Percentiles rank a stretch among this genome's conserved stretches.
phyloP scores from a whole-genome alignment of 1,284 basidiomycete species.

The Schizophyllum commune region DNA sequence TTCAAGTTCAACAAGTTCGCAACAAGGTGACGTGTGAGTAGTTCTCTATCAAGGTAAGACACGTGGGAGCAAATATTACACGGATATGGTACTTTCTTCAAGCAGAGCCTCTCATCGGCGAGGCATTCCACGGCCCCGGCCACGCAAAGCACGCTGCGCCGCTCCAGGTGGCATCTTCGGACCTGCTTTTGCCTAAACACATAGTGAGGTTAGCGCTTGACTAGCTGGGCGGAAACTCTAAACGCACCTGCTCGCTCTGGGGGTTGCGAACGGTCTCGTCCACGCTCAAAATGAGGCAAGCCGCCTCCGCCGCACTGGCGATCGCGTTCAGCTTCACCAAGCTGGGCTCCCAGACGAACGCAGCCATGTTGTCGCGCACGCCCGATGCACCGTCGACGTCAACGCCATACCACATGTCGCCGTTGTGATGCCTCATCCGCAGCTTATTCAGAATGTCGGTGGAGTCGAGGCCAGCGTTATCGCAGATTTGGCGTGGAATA shows the following conservation, averaged over 20 bases:
- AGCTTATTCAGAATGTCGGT: conserved; percentile 97
- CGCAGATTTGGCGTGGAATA: conserved; percentile 97
- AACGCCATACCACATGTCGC: conserved; percentile 87
- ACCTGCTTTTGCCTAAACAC: conserved; percentile 56
- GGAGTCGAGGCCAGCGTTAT: conserved; percentile 97
- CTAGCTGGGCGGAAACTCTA: conserved; percentile 8
- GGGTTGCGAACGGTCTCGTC: conserved; percentile 95
- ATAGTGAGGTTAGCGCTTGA: conserved; percentile 7
- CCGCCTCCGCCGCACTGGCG: conserved; percentile 91
- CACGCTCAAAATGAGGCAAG: conserved; percentile 90
- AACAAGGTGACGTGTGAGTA: background rate
- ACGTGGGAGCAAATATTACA: background rate
- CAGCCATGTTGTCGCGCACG: conserved; percentile 92
- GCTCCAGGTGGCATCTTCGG: conserved; percentile 80
- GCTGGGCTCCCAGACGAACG: conserved; percentile 98
- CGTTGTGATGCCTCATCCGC: conserved; percentile 92
- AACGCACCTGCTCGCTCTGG: conserved; percentile 78
- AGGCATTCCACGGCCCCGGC: conserved; percentile 73
- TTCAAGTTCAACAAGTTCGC: too few relatives aligned
- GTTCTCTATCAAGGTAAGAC: background rate
- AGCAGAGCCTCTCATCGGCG: conserved; percentile 36
- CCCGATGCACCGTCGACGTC: conserved; percentile 88
- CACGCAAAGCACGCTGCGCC: conserved; percentile 76
- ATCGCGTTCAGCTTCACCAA: conserved; percentile 96
- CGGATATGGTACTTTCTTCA: background rate